Conservation (phyloP, 2,329 filamentous ascomycete genomes). For the Apiospora malaysiana region DNA sequence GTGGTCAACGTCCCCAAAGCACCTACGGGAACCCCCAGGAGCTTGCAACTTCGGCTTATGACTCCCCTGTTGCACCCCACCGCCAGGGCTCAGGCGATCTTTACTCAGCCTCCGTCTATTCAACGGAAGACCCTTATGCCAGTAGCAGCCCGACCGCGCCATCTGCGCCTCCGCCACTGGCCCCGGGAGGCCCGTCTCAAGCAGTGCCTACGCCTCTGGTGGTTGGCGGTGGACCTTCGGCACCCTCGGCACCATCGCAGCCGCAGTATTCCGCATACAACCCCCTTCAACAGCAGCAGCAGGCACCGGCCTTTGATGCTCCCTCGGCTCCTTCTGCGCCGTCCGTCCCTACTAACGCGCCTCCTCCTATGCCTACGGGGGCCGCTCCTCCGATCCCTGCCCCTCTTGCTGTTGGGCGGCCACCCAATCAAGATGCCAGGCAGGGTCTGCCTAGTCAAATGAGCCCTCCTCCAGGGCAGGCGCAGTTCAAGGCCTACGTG, state of each 20-base stretch:
- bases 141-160: slow-evolving; percentile 35
- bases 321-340: slow-evolving; percentile 27
- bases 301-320: slow-evolving; percentile 37
- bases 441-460: slow-evolving; percentile 57
- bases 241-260: slow-evolving; percentile 37
- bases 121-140: slow-evolving; percentile 52
- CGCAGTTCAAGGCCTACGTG: slow-evolving; percentile 67
- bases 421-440: slow-evolving; percentile 52
- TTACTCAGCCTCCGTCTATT: slow-evolving; percentile 55
- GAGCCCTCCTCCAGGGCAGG: slow-evolving; percentile 37
- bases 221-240: slow-evolving; percentile 29
- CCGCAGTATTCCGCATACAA: slow-evolving; percentile 47
- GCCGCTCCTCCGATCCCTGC: slow-evolving; percentile 50
- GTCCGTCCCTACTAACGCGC: slow-evolving; percentile 31
- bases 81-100: slow-evolving; percentile 48
- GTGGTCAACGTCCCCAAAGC: slow-evolving; percentile 65
- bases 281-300: slow-evolving; percentile 31
- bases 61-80: slow-evolving; percentile 69
- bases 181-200: slow-evolving; percentile 32
- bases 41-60: slow-evolving; percentile 77
- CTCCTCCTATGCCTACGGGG: slow-evolving; percentile 42
- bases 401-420: slow-evolving; percentile 33
- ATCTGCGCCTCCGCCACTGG: slow-evolving; percentile 38
- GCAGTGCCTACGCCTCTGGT: slow-evolving; percentile 35
- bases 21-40: slow-evolving; percentile 78